Percentiles rank a stretch among this genome's conserved stretches.
Evolutionary conservation across 2,329 filamentous ascomycete genomes (phyloP).

Genomic region (Bertia moriformis): DNA sequence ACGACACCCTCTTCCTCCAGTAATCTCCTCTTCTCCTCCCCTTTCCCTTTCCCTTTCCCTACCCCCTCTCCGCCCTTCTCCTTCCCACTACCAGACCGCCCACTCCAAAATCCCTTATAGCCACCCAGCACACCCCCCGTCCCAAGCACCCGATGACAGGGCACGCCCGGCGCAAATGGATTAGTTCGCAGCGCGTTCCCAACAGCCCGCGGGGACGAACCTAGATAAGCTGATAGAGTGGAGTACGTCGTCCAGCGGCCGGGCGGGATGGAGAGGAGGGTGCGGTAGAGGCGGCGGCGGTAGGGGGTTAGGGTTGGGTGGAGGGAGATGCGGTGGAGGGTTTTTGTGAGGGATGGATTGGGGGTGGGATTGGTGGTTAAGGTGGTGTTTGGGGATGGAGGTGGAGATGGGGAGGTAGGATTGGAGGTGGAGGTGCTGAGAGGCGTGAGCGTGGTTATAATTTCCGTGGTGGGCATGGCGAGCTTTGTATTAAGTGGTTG

Average conservation of each 20-base stretch:
- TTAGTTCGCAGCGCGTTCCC: slow-evolving; percentile 45
- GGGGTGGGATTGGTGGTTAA: not conserved
- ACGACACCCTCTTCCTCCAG: not conserved
- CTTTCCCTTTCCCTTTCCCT: too few relatives aligned
- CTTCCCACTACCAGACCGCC: not conserved
- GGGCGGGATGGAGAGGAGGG: slow-evolving; percentile 44
- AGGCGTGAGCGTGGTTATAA: too few relatives aligned
- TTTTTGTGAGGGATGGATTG: not conserved
- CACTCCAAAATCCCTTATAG: slow-evolving; percentile 32
- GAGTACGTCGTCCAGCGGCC: slow-evolving; percentile 48
- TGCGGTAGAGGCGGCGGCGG: slow-evolving; percentile 29
- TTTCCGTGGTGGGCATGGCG: too few relatives aligned
- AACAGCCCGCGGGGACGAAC: slow-evolving; percentile 43
- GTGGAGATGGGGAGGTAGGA: too few relatives aligned
- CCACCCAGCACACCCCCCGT: slow-evolving; percentile 34
- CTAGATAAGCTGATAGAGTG: slow-evolving; percentile 36
- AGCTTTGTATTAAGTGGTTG: too few relatives aligned
- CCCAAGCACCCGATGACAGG: slow-evolving; percentile 46
- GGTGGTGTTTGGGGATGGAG: too few relatives aligned
- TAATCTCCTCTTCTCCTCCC: not conserved
- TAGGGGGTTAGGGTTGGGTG: slow-evolving; percentile 8
- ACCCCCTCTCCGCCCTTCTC: not conserved
- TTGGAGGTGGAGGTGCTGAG: too few relatives aligned
- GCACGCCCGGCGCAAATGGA: slow-evolving; percentile 48
- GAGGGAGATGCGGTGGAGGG: not conserved